Evolutionary conservation across 169 alveolate species (phyloP).

Genomic region (Cyclospora cayetanensis): DNA sequence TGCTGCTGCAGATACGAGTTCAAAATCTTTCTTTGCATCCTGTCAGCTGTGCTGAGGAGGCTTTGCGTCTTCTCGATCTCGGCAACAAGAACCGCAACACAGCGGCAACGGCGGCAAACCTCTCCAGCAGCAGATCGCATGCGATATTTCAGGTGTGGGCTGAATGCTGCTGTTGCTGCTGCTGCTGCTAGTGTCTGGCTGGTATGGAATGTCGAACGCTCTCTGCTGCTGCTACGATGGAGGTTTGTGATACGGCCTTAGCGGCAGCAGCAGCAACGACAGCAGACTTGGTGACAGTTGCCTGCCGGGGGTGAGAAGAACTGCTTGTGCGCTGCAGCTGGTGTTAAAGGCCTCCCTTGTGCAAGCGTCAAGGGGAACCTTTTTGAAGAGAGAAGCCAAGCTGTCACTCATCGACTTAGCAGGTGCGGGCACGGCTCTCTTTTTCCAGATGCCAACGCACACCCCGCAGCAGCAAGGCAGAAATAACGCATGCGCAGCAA

Average conservation of each 20-base stretch:
- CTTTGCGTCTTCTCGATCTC: constrained; percentile 87
- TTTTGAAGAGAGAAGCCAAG: constrained; percentile 78
- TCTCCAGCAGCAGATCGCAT: constrained; percentile 82
- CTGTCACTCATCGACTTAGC: constrained; percentile 96
- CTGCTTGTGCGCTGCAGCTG: constrained; percentile 19
- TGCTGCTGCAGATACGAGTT: constrained; percentile 71
- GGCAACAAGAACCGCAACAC: constrained; percentile 95
- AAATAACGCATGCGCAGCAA: no score
- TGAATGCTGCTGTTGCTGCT: background rate
- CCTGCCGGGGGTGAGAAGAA: no score
- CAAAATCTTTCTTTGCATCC: constrained; percentile 80
- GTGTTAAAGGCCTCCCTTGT: background rate
- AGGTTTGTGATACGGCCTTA: no score
- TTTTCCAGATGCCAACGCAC: no score
- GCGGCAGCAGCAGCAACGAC: no score
- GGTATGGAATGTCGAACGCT: no score
- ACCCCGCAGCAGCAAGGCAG: no score
- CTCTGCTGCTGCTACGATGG: no score
- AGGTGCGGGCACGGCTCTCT: constrained; percentile 59
- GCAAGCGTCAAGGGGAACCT: constrained; percentile 36
- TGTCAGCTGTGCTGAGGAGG: constrained; percentile 81
- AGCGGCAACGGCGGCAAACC: constrained; percentile 95
- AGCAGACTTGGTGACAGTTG: no score
- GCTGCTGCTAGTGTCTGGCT: no score
- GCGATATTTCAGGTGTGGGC: constrained; percentile 96